Conservation (phyloP, 768 basidiomycete species). For the Sarcomyxa edulis region DNA sequence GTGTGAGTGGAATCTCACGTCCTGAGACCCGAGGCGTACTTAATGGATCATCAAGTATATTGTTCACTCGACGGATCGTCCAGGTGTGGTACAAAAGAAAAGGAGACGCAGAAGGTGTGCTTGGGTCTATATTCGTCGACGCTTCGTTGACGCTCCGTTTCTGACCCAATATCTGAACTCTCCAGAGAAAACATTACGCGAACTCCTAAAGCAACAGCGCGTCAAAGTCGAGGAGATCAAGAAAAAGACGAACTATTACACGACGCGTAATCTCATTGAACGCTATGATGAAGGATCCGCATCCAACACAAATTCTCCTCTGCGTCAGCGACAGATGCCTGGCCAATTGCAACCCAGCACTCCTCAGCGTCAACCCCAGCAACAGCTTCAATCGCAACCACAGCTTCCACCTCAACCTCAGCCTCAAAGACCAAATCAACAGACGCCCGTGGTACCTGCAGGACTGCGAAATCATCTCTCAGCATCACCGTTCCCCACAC, state of each 20-base stretch:
- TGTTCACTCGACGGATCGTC: conserved; percentile 76
- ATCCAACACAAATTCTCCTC: conserved; percentile 26
- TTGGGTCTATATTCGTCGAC: too few species aligned
- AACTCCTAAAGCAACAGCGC: conserved; percentile 72
- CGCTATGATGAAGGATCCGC: conserved; percentile 70
- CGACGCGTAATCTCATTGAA: conserved; percentile 84
- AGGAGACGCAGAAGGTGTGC: conserved; percentile 76
- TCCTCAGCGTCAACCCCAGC: too few species aligned
- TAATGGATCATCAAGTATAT: conserved; percentile 37
- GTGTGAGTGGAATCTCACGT: conserved; percentile 45
- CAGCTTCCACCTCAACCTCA: conserved; percentile 23
- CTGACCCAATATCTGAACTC: too few species aligned
- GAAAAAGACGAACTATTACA: conserved; percentile 95
- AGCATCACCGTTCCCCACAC: conserved; percentile 10
- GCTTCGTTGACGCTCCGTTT: conserved; percentile 4
- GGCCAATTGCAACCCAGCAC: conserved; percentile 12
- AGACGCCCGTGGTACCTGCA: not conserved
- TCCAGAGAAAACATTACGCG: conserved; percentile 75
- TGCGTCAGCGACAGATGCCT: conserved; percentile 35
- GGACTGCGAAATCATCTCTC: not conserved
- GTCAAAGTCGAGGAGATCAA: conserved; percentile 93
- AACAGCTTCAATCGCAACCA: conserved; percentile 21
- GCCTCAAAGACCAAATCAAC: not conserved
- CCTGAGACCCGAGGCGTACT: conserved; percentile 3
- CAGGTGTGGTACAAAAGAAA: conserved; percentile 81